Percentiles rank a stretch among this genome's conserved stretches.
These are phyloP conservation scores for Vanrija pseudolonga DNA, from an alignment of 1,284 basidiomycete species.

Conservation along the genomic window DNA sequence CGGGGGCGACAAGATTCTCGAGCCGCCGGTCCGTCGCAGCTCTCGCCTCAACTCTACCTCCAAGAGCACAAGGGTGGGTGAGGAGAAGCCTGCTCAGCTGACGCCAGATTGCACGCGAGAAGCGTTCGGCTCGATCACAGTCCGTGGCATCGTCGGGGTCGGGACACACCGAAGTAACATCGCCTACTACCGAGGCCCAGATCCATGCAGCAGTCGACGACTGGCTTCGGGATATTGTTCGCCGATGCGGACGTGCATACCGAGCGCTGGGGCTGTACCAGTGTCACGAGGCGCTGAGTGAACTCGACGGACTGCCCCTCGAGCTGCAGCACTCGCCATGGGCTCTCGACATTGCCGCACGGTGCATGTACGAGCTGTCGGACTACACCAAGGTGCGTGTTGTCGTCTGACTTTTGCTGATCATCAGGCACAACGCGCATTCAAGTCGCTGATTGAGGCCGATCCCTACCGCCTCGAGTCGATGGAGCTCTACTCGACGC, in stretches of 20 bases:
- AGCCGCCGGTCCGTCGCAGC: slow-evolving; percentile 32
- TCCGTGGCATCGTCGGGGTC: slow-evolving; percentile 56
- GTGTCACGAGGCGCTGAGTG: slow-evolving; percentile 65
- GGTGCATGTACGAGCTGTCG: slow-evolving; percentile 78
- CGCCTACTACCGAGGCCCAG: slow-evolving; percentile 63
- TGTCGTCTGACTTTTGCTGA: not conserved
- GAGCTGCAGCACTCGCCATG: slow-evolving; percentile 69
- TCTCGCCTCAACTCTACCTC: slow-evolving; percentile 31
- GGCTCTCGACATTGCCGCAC: slow-evolving; percentile 74
- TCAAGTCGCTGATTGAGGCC: slow-evolving; percentile 68
- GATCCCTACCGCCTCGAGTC: slow-evolving; percentile 81
- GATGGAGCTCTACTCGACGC: slow-evolving; percentile 91
- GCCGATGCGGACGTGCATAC: slow-evolving; percentile 72
- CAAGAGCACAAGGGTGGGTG: slow-evolving; percentile 16
- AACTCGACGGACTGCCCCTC: slow-evolving; percentile 70
- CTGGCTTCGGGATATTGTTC: slow-evolving; percentile 74
- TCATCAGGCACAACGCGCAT: slow-evolving; percentile 72
- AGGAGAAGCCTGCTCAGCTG: not conserved
- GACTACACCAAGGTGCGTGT: slow-evolving; percentile 74
- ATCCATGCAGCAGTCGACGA: slow-evolving; percentile 72
- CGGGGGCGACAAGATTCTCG: slow-evolving; percentile 21
- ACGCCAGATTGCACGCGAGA: slow-evolving; percentile 17
- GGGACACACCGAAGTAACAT: slow-evolving; percentile 60
- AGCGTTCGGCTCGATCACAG: slow-evolving; percentile 30
- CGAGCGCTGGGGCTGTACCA: slow-evolving; percentile 70